Base-by-base conservation (phyloP, 306 rosid genomes). In the Fragaria vesca region DNA sequence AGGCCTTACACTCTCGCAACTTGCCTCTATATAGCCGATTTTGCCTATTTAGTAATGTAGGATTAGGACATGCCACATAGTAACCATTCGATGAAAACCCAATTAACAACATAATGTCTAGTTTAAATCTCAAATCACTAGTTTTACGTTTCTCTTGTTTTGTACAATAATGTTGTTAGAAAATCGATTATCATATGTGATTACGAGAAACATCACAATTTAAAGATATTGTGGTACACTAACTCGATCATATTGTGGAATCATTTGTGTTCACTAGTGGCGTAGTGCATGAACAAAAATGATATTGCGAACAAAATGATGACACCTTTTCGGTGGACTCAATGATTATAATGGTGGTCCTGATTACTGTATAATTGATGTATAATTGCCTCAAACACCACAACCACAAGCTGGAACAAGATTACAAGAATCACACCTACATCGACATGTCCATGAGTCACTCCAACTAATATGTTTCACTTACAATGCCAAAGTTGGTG, bases 281-380 rank as follows among this genome's bases (percentile, higher is more conserved):
- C 7, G 18, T 11, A 61, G 7, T 12, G 17, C 17, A 12, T 61
- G 36, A 61, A 28, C 6, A 60, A 60, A 60, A 24, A 4, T 21
- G 6, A 21, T 9, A 58, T 24, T 12, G 32, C 65, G 0, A 58
- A 57, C 63, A 9, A 26, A 24, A 26, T 24, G 36, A 11, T 60
- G 36, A 26, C 0, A 12, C 38, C 36, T 60, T 60, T 60, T 1
- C 26, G 58, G 75, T 48, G 46, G 75, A 15, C 43, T 47, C 28
- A 4, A 71, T 71, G 4, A 17, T 71, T 48, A 28, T 34, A 16
- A 15, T 28, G 74, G 61, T 71, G 75, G 75, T 71, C 75, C 75
- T 8, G 0, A 50, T 30, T 15, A 8, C 43, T 9, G 12, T 11
- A 26, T 58, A 24, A 24, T 58, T 21, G 65, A 3, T 24, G 24